Base-by-base conservation (phyloP, 805 yeast species). In the Ogataea zsoltii region DNA sequence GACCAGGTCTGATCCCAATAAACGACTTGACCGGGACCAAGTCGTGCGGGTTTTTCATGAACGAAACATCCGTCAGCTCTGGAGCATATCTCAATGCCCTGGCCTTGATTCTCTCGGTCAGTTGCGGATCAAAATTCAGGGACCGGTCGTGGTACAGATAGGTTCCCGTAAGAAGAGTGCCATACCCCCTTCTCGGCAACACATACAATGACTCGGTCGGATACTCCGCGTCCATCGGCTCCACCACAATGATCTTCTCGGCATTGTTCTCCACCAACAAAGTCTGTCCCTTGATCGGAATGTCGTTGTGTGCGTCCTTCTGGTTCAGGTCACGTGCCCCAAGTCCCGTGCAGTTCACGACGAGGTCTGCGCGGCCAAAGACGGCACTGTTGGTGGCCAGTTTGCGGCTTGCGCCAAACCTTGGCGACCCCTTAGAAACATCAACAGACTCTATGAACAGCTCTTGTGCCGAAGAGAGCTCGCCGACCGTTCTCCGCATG, bases 1-100 rank as follows among this genome's bases (percentile, higher is more conserved):
- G 72, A 0, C 82, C 85, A 1, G 90, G 90, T 55, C 90, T 72
- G 56, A 84, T 80, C 0, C 89, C 90, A 9, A 84, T 86, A 60
- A 82, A 83, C 34, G 73, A 62, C 42, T 73, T 69, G 17, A 70
- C 71, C n/a, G 83, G 68, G 38, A 79, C 80, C 44, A 77, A 65
- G 1, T 38, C 15, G 30, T 75, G 78, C 41, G 77, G 68, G 28
- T 71, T 65, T 7, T 62, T 60, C 44, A 54, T 51, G 36, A 54
- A 53, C n/a, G 64, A 54, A 1, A 44, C 39, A 26, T 50, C 34
- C 9, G 46, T 38, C 11, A 83, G 62, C 44, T 80, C 80, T 0
- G 90, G 90, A 43, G 68, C 83, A 9, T 79, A 63, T 29, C 51
- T 46, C 40, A 56, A 53, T 28, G 69, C 86, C 38, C 82, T 66